Evolutionary conservation across 495 filamentous ascomycete species (phyloP).

Genomic region (Podospora tetraspora): DNA sequence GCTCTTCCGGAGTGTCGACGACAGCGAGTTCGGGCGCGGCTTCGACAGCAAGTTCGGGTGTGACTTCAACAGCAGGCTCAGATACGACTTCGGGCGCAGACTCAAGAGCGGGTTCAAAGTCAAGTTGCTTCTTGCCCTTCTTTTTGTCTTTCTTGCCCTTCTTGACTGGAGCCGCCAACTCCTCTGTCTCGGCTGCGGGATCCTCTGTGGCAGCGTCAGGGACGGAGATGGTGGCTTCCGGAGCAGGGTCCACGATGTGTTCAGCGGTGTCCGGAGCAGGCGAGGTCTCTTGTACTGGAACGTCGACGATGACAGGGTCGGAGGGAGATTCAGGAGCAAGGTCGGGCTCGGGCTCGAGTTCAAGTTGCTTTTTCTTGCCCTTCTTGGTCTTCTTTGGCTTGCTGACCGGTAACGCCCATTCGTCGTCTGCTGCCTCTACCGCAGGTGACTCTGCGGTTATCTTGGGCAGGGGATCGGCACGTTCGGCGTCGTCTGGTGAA

Average conservation of each 20-base stretch:
- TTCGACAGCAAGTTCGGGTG: background rate
- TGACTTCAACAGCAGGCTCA: background rate
- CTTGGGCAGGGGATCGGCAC: background rate
- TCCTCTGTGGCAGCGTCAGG: background rate
- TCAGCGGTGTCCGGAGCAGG: background rate
- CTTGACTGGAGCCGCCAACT: constrained; percentile 9
- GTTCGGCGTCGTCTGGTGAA: background rate
- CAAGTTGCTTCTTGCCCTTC: constrained; percentile 23
- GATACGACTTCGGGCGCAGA: background rate
- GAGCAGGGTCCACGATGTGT: background rate
- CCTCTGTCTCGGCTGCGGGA: constrained; percentile 1
- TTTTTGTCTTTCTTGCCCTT: constrained; percentile 25
- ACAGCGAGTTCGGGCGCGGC: background rate
- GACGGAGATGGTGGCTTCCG: background rate
- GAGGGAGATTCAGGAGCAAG: background rate
- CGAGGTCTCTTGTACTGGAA: background rate
- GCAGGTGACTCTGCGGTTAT: background rate
- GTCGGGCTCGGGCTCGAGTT: background rate
- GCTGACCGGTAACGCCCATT: background rate
- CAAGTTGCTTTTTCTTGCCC: background rate
- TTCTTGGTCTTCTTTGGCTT: background rate
- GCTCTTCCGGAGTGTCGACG: background rate
- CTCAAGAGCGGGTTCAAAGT: constrained; percentile 16
- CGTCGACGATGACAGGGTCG: background rate
- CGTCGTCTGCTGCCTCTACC: background rate